These are phyloP conservation scores for Colletotrichum viniferum DNA, from an alignment of 2,329 filamentous ascomycete species.

Conservation along the genomic window DNA sequence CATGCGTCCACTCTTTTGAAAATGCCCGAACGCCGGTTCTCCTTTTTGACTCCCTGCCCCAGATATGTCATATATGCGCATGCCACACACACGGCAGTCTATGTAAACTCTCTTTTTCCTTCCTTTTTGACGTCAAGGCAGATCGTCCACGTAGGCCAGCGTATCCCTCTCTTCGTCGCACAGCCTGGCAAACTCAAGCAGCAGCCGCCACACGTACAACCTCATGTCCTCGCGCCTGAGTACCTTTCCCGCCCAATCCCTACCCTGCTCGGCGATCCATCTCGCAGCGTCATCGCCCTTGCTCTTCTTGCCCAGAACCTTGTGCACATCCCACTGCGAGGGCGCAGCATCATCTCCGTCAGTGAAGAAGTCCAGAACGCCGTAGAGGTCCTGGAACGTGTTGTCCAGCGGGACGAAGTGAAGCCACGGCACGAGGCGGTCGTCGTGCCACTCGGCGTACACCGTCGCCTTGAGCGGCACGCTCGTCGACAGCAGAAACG, in stretches of 20 bases:
- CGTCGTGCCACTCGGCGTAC: constrained; percentile 78
- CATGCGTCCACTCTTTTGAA: not conserved
- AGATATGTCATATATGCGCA: not conserved
- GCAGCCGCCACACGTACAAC: constrained; percentile 66
- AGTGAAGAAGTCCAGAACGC: constrained; percentile 69
- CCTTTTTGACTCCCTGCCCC: not conserved
- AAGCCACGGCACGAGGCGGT: constrained; percentile 69
- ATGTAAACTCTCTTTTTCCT: not conserved
- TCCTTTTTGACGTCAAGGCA: constrained; percentile 25
- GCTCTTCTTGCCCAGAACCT: constrained; percentile 10
- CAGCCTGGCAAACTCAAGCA: constrained; percentile 62
- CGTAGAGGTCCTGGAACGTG: constrained; percentile 69
- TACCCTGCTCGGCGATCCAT: constrained; percentile 63
- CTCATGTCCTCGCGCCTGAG: constrained; percentile 69
- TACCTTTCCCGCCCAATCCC: constrained; percentile 65
- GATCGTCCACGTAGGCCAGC: constrained; percentile 49
- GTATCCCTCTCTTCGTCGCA: constrained; percentile 47
- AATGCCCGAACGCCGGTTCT: not conserved
- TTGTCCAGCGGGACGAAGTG: constrained; percentile 78
- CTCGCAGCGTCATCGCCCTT: constrained; percentile 60
- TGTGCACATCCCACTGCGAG: constrained; percentile 1
- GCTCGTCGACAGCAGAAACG: constrained; percentile 67
- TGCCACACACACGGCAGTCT: not conserved
- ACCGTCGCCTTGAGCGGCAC: constrained; percentile 74
- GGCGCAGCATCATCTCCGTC: constrained; percentile 38